These are phyloP conservation scores for Arachis monticola DNA, from an alignment of 331 rosid species.

Conservation along the genomic window DNA sequence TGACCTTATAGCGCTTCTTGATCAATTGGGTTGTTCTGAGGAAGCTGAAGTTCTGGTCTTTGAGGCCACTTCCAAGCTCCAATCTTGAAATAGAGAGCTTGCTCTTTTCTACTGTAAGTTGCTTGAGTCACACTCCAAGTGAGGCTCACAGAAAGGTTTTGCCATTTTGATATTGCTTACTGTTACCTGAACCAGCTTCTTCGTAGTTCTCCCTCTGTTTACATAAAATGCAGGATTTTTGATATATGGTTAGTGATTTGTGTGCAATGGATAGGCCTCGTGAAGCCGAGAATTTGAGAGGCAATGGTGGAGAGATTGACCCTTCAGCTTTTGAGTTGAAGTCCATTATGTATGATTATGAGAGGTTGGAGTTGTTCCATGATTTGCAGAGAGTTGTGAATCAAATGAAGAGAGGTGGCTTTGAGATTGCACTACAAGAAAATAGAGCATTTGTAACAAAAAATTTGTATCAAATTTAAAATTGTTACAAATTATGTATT, in stretches of 20 bases:
- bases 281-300: constrained; percentile 60
- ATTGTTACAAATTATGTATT: no score
- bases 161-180: constrained; percentile 50
- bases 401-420: no score
- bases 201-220: constrained; percentile 52
- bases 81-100: constrained; percentile 8
- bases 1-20: constrained; percentile 65
- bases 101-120: no score
- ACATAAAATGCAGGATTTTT: constrained; percentile 62
- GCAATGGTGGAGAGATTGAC: constrained; percentile 47
- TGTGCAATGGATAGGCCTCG: constrained; percentile 67
- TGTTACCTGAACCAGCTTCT: constrained; percentile 48
- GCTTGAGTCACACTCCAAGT: constrained; percentile 33
- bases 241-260: constrained; percentile 69
- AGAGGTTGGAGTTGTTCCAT: no score
- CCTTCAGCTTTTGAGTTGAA: constrained; percentile 67
- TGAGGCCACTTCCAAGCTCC: constrained; percentile 55
- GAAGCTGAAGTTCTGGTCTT: constrained; percentile 54
- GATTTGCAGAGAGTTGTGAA: no score
- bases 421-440: no score
- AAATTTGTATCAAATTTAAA: no score
- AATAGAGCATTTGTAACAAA: no score
- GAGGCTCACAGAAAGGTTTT: constrained; percentile 51
- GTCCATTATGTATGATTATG: neutral
- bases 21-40: constrained; percentile 48